These are phyloP conservation scores for Diaporthe citrichinensis DNA, from an alignment of 2,329 filamentous ascomycete genomes.

Conservation along the genomic window DNA sequence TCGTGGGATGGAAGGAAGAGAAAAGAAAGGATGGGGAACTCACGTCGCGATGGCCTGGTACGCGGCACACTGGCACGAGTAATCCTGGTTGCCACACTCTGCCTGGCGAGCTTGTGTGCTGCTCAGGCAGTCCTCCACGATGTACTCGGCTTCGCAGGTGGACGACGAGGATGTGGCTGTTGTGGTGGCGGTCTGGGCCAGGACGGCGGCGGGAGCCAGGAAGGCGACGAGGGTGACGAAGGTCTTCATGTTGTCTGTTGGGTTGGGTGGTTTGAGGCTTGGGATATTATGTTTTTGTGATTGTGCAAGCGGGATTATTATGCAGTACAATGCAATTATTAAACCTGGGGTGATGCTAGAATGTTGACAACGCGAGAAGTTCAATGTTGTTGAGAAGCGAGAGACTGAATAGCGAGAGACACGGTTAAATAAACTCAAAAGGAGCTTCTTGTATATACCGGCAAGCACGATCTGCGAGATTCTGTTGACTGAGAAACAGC, in stretches of 20 bases:
- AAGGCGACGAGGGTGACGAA: slow-evolving; percentile 58
- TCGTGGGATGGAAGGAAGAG: background rate
- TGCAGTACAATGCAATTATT: slow-evolving; percentile 23
- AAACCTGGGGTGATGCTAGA: slow-evolving; percentile 3
- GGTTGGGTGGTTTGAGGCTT: slow-evolving; percentile 1
- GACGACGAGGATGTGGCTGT: slow-evolving; percentile 52
- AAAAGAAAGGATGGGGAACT: slow-evolving; percentile 43
- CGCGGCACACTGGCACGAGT: slow-evolving; percentile 61
- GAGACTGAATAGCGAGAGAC: slow-evolving; percentile 26
- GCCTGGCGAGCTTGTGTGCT: slow-evolving; percentile 57
- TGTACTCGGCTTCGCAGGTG: slow-evolving; percentile 61
- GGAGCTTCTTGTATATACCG: background rate
- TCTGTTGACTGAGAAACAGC: slow-evolving; percentile 30
- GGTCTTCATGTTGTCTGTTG: slow-evolving; percentile 57
- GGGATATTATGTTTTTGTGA: background rate
- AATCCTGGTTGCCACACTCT: slow-evolving; percentile 58
- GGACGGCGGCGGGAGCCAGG: slow-evolving; percentile 51
- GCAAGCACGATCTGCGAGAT: slow-evolving; percentile 28
- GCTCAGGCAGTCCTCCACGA: slow-evolving; percentile 60
- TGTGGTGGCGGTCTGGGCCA: slow-evolving; percentile 52
- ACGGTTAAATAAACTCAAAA: slow-evolving; percentile 9
- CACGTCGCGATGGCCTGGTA: slow-evolving; percentile 63
- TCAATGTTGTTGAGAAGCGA: slow-evolving; percentile 20
- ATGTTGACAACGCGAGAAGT: slow-evolving; percentile 6
- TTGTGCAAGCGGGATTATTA: slow-evolving; percentile 23